Base-by-base conservation (phyloP, 2,329 filamentous ascomycete species). In the Pseudogymnoascus sp. region DNA sequence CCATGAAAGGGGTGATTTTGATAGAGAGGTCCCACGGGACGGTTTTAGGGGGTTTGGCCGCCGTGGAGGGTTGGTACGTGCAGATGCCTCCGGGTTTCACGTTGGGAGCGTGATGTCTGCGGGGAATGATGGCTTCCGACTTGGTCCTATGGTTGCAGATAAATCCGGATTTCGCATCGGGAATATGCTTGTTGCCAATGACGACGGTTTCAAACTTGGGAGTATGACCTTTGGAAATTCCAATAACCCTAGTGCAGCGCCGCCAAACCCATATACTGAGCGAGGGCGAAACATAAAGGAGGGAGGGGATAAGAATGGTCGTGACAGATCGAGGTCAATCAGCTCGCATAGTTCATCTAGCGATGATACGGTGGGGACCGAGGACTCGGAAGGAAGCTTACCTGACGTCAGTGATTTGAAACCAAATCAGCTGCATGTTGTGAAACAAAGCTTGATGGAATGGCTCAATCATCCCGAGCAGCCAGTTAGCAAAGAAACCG, bases 381-480 rank as follows among this genome's bases (percentile, higher is more conserved):
- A 38, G 3, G 59, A 38, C 33, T 38, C 59, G 3, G 59, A 38
- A 4, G 59, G 35, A 50, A 46, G 59, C 16, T 46, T 46, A 46
- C 59, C 82, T 0, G 78, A 81, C 61, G 81, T 80, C 68, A 80
- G 84, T 63, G 77, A 81, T 43, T 74, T 86, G 2, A 72, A 71
- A 11, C 78, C 79, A 61, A 68, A 74, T 16, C 82, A 84, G 70
- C 74, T 85, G 1, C 78, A 81, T 1, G 65, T 79, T 1, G 78
- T 79, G 12, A 76, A 76, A 53, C 69, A 75, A 11, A 76, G 76
- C 3, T 74, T 87, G 14, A 67, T 75, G 22, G 71, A 75, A 6
- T 86, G 82, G 82, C 76, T 83, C 1, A 72, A 77, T 7, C 75
- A 78, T 38, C 82, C 83, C 0, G 78, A 83, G 0, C 75, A 81